Base-by-base conservation (phyloP, 176 grass and related monocot species). In the Metroxylon sagu region DNA sequence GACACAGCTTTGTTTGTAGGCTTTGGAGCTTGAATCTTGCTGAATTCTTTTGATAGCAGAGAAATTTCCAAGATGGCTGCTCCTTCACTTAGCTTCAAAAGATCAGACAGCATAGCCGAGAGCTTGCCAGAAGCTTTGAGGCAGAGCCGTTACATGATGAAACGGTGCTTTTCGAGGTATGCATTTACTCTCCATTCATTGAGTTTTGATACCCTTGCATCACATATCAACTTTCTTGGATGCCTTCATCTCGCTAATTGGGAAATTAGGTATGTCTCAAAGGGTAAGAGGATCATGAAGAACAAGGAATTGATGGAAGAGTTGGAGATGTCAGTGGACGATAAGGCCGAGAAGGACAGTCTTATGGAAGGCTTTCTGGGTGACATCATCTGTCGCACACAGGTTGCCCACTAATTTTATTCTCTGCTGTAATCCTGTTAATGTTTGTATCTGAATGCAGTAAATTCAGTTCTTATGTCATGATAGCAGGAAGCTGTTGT, bases 111-210 rank as follows among this genome's bases (percentile, higher is more conserved):
- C 70, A 78, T 92, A n/a, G 87, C 87, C 10, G 93, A 97, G 2
- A 69, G 53, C 76, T 88, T 92, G 93, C 93, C 93, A 0, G 87
- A 97, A 2, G 93, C 93, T 0, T 63, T 97, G 18, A 73, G 49
- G 39, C 78, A 88, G 68, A 97, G 93, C 67, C 81, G 93, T 29
- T 92, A 97, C 69, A 84, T 88, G 84, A 97, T 97, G 87, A 97
- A 92, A 76, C 81, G 71, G 50, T 91, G 87, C 76, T 91, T 97
- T 55, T 59, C 78, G 50, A 76, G 65, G 52, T 68, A 56, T 15
- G 4, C 2, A 8, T 4, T 4, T 52, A 7, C 4, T 35, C 4
- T 35, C 31, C 31, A 35, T 35, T 7, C 31, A 35, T 35, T 35
- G 5, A 8, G 31, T 35, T 35, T 35, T 1, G 31, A 35, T 35